Conservation (phyloP, 176 grass and related monocot genomes). For the Bonia amplexicaulis region DNA sequence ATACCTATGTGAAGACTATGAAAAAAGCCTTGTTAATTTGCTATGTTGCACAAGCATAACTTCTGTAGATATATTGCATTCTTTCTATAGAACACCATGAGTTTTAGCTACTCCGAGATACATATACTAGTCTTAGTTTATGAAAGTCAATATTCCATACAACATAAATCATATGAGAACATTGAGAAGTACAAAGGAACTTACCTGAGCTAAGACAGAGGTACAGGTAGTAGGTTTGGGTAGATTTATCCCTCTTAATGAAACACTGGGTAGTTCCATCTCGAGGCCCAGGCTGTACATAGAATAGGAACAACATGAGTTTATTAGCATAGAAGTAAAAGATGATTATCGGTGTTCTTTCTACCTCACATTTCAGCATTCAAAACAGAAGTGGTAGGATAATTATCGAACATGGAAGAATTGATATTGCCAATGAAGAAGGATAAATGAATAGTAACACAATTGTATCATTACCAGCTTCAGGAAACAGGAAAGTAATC, state of each 20-base stretch:
- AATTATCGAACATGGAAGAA: not conserved
- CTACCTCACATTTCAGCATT: not conserved
- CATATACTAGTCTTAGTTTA: not conserved
- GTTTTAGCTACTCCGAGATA: not conserved
- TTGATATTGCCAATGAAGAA: not conserved
- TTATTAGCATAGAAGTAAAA: conserved; percentile 7
- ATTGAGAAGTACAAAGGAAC: not conserved
- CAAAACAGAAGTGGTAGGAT: not conserved
- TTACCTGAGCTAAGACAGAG: conserved; percentile 73
- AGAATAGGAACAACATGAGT: conserved; percentile 15
- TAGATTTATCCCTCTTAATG: conserved; percentile 85
- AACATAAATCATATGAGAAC: conserved; percentile 1
- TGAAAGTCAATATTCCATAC: not conserved
- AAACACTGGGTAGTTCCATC: conserved; percentile 79
- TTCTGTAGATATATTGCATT: not conserved
- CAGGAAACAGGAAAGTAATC: conserved; percentile 68
- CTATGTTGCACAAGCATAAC: not conserved
- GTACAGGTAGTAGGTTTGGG: conserved; percentile 71
- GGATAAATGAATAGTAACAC: not conserved
- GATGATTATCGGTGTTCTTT: not conserved
- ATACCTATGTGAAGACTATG: not conserved
- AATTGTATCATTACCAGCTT: conserved; percentile 48
- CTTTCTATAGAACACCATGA: not conserved
- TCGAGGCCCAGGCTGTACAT: conserved; percentile 67
- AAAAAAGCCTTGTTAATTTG: not conserved